A percentile compares a stretch with the other conserved stretches of the same genome.
These are phyloP conservation scores for Candida lessepsii DNA, from an alignment of 805 yeast genomes.

Conservation along the genomic window DNA sequence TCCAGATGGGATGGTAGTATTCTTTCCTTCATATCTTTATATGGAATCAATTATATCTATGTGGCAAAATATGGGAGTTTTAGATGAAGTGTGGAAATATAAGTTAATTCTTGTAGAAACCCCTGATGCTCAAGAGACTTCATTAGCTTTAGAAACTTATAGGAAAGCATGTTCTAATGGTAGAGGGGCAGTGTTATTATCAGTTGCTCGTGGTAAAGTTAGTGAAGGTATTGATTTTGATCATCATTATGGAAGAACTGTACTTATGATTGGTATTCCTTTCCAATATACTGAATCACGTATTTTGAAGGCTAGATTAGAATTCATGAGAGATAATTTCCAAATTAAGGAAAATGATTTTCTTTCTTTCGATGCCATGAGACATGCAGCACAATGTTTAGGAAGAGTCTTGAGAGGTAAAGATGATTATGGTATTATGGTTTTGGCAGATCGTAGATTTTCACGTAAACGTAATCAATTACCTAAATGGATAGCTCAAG, in stretches of 20 bases:
- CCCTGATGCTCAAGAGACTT: slow-evolving; percentile 98
- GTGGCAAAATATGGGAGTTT: slow-evolving; percentile 98
- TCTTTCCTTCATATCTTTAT: slow-evolving; percentile 93
- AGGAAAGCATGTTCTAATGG: slow-evolving; percentile 97
- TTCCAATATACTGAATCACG: slow-evolving; percentile 98
- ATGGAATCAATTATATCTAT: slow-evolving; percentile 97
- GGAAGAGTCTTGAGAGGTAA: slow-evolving; percentile 97
- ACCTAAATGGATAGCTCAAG: slow-evolving; percentile 98
- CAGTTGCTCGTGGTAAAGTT: slow-evolving; percentile 99
- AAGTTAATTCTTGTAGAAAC: slow-evolving; percentile 94
- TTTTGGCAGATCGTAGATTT: slow-evolving; percentile 91
- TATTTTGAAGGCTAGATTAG: slow-evolving; percentile 90
- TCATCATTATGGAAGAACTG: slow-evolving; percentile 97
- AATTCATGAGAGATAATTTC: slow-evolving; percentile 87
- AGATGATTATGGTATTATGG: slow-evolving; percentile 99
- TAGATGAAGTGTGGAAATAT: slow-evolving; percentile 98
- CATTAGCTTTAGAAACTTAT: slow-evolving; percentile 91
- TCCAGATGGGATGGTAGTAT: slow-evolving; percentile 97
- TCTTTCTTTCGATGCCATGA: slow-evolving; percentile 97
- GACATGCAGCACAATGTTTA: slow-evolving; percentile 98
- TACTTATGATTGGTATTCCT: slow-evolving; percentile 97
- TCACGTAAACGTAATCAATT: slow-evolving; percentile 80
- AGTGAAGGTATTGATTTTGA: slow-evolving; percentile 99
- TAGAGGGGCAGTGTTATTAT: slow-evolving; percentile 90
- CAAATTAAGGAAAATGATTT: slow-evolving; percentile 94